phyloP scores from a whole-genome alignment of 495 filamentous ascomycete species.

The Penicillium ochrochloron region DNA sequence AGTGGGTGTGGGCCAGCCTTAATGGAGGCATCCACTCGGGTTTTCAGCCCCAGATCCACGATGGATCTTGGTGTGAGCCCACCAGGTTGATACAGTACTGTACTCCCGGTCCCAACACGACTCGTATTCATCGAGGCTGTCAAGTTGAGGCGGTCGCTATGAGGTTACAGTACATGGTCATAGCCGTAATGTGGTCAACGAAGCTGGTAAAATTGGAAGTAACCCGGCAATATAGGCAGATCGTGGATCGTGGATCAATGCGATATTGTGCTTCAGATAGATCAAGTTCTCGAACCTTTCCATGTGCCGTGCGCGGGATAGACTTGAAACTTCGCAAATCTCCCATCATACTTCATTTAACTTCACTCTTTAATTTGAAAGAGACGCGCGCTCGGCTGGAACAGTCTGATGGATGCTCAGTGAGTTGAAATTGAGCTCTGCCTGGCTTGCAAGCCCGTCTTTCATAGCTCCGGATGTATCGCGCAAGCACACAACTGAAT shows the following conservation, averaged over 20 bases:
- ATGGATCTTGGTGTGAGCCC: constrained; percentile 8
- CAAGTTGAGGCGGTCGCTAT: not conserved
- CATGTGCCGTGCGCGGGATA: constrained; percentile 6
- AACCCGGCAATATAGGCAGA: constrained; percentile 2
- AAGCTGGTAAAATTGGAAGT: not conserved
- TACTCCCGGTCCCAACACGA: not conserved
- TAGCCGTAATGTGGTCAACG: not conserved
- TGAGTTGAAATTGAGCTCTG: not conserved
- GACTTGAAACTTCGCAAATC: constrained; percentile 4
- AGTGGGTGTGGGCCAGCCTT: constrained; percentile 11
- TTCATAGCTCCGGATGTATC: not conserved
- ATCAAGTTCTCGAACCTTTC: not conserved
- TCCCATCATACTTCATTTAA: not conserved
- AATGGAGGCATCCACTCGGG: constrained; percentile 6
- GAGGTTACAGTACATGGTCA: constrained; percentile 2
- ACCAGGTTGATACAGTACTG: not conserved
- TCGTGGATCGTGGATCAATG: constrained; percentile 4
- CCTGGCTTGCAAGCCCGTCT: not conserved
- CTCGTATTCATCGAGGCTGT: not conserved
- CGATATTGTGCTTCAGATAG: constrained; percentile 4
- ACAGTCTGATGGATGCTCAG: not conserved
- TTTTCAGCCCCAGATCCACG: constrained; percentile 30
- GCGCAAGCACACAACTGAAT: not conserved
- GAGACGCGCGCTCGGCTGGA: not conserved
- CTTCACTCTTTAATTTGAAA: not conserved